Base-by-base conservation (phyloP, 2,329 filamentous ascomycete genomes). In the Colletotrichum plurivorum region DNA sequence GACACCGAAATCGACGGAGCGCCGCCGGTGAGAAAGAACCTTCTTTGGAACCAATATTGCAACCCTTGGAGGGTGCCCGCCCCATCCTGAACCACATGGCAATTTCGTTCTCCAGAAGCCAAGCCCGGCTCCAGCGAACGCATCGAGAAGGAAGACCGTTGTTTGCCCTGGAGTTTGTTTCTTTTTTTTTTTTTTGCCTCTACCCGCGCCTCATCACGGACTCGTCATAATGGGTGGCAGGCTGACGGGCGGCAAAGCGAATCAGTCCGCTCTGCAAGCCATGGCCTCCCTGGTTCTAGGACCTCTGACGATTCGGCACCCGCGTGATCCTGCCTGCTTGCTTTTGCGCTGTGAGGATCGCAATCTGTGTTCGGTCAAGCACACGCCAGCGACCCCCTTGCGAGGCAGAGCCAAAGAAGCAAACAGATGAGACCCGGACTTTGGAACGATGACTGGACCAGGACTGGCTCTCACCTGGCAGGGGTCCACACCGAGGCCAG, bases 41-140 rank as follows among this genome's bases (percentile, higher is more conserved):
- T 67, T 70, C 56, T 70, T 36, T 67, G 51, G 67, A 70, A 70
- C 45, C 63, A 70, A 68, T 70, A 53, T 67, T 67, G 51, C 67
- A 54, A 67, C 63, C 49, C 67, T 58, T 53, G 25, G 18, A 62
- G 43, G 10, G 48, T 36, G 53, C 39, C 65, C 10, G 51, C 63
- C 53, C 56, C 58, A 20, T 63, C 56, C 45, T 57, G 67, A 54
- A 67, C 63, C 56, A 67, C 67, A 70, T 67, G 63, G 67, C 67
- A 70, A 67, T 67, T 31, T 69, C 22, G 22, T 48, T 56, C 56
- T 41, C 63, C 63, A 57, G 45, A 60, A 69, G 55, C 46, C 25
- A 67, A 46, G 49, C 22, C 39, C 36, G 31, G 18, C 15, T 12
- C 20, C 20, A 48, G 22, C 5, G 39, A 61, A 55, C 56, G 36